phyloP scores from a whole-genome alignment of 2,329 filamentous ascomycete genomes.

The Orbilia quercus region DNA sequence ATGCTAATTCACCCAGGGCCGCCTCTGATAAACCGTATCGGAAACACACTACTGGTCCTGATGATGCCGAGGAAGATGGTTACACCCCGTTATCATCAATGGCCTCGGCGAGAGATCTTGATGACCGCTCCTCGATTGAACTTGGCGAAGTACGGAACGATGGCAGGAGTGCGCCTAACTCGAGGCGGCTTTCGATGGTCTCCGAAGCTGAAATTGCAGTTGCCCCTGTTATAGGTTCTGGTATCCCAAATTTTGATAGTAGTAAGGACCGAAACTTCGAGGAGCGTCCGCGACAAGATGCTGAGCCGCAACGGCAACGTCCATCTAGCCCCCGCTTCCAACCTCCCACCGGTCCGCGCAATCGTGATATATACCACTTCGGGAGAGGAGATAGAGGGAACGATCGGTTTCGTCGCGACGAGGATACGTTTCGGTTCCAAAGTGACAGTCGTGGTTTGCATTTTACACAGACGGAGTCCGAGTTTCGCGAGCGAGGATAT shows the following conservation, averaged over 20 bases:
- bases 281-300: background rate
- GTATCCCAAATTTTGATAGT: constrained; percentile 14
- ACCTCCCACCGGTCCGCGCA: constrained; percentile 42
- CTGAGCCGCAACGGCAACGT: constrained; percentile 6
- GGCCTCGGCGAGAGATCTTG: constrained; percentile 22
- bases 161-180: constrained; percentile 9
- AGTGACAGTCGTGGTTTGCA: constrained; percentile 43
- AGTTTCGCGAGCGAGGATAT: constrained; percentile 37
- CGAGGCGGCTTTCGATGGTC: constrained; percentile 22
- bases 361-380: constrained; percentile 31
- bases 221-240: background rate
- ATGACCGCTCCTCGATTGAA: constrained; percentile 14
- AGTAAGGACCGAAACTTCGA: background rate
- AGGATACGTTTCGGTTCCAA: constrained; percentile 37
- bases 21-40: constrained; percentile 3
- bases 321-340: constrained; percentile 34
- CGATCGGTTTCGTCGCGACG: constrained; percentile 24
- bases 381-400: constrained; percentile 16
- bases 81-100: constrained; percentile 27
- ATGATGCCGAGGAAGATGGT: constrained; percentile 27
- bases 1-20: constrained; percentile 22
- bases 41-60: background rate
- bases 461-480: constrained; percentile 50
- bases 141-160: background rate
- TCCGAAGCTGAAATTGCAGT: constrained; percentile 29